Evolutionary conservation across 805 yeast genomes (phyloP).

Genomic region (Myxozyma geophila): DNA sequence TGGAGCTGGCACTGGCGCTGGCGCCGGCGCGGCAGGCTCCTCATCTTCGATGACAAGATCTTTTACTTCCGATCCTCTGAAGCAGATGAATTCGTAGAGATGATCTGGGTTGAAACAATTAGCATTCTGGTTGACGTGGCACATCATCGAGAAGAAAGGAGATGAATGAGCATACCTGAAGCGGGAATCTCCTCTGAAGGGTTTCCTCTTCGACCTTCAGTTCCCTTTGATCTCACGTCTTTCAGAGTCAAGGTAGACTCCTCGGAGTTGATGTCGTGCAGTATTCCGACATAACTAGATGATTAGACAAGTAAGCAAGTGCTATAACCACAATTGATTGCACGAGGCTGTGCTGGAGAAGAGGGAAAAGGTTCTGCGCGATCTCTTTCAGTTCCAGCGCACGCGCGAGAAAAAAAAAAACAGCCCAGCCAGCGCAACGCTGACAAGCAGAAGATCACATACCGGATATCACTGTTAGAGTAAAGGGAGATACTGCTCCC

Average conservation of each 20-base stretch:
- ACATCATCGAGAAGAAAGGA: not conserved
- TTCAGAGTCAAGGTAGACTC: conserved; percentile 85
- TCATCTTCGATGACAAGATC: conserved; percentile 83
- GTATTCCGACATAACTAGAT: conserved; percentile 82
- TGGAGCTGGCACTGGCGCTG: conserved; percentile 60
- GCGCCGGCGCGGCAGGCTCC: conserved; percentile 55
- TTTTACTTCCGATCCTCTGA: conserved; percentile 90
- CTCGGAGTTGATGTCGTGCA: conserved; percentile 85
- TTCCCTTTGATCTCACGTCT: conserved; percentile 82
- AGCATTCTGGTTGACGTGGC: not conserved
- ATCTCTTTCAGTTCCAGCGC: no score
- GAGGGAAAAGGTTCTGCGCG: no score
- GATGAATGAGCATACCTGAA: conserved; percentile 45
- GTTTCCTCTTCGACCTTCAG: conserved; percentile 84
- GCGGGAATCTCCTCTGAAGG: conserved; percentile 73
- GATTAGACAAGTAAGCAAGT: not conserved
- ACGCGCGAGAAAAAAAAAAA: not conserved
- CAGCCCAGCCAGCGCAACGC: not conserved
- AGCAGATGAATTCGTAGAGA: conserved; percentile 75
- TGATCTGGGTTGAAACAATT: conserved; percentile 45
- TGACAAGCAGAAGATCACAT: conserved; percentile 36
- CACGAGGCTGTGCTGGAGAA: no score
- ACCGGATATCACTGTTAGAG: conserved; percentile 73
- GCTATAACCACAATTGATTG: no score
- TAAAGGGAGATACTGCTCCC: conserved; percentile 86